Evolutionary conservation across 1,139 yeast genomes (phyloP).

Genomic region (Pichia sp.): DNA sequence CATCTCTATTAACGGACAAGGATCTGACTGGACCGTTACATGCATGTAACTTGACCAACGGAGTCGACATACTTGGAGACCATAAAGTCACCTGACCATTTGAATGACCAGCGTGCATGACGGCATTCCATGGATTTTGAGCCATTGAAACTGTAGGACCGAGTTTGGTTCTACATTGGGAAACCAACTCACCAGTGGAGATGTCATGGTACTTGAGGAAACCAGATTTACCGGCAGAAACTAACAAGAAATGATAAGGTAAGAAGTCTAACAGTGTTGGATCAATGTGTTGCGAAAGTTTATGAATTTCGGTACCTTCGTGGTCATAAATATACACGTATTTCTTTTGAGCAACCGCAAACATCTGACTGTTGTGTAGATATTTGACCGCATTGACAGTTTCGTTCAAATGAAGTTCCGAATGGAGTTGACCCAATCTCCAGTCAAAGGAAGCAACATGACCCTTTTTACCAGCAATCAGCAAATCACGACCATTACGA

Average conservation of each 20-base stretch:
- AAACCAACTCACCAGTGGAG: constrained; percentile 79
- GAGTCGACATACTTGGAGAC: constrained; percentile 86
- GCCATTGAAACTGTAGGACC: constrained; percentile 88
- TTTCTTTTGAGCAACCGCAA: constrained; percentile 96
- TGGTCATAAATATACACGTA: constrained; percentile 89
- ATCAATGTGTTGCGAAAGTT: constrained; percentile 84
- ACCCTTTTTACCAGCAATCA: constrained; percentile 86
- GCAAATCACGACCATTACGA: constrained; percentile 76
- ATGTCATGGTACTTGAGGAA: constrained; percentile 90
- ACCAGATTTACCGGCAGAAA: constrained; percentile 85
- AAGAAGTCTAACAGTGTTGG: constrained; percentile 76
- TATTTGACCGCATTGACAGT: constrained; percentile 86
- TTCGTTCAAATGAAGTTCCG: constrained; percentile 81
- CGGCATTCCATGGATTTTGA: constrained; percentile 94
- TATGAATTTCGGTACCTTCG: constrained; percentile 85
- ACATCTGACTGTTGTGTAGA: constrained; percentile 85
- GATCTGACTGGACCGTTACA: constrained; percentile 85
- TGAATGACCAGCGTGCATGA: constrained; percentile 86
- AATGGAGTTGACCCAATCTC: constrained; percentile 75
- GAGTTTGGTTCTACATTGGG: constrained; percentile 76
- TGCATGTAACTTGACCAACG: constrained; percentile 74
- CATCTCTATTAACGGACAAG: constrained; percentile 84
- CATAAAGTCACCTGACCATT: constrained; percentile 91
- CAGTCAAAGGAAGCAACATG: constrained; percentile 96
- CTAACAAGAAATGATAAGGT: constrained; percentile 86